Percentiles rank a stretch among this genome's conserved stretches.
Evolutionary conservation across 257 asterid species (phyloP).

Genomic region (Ligustrum vulgare): DNA sequence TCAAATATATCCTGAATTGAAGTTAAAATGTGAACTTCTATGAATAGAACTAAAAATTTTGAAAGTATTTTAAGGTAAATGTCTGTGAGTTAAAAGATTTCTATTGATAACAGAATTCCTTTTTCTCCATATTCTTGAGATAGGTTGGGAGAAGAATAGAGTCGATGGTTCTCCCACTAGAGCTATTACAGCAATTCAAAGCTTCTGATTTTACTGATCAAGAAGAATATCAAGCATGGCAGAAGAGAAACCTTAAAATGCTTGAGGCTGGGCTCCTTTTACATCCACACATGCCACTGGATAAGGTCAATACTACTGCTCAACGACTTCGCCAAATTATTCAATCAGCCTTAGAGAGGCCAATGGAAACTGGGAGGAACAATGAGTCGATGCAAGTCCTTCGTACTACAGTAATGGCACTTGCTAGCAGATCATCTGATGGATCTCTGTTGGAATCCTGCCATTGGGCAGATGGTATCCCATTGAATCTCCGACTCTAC

Average conservation of each 20-base stretch:
- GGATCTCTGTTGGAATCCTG: slow-evolving; percentile 67
- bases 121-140: slow-evolving; percentile 12
- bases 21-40: neutral
- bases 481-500: slow-evolving; percentile 87
- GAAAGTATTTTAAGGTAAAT: neutral
- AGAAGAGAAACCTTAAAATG: slow-evolving; percentile 84
- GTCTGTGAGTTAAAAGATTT: neutral
- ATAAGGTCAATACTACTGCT: slow-evolving; percentile 64
- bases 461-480: slow-evolving; percentile 99
- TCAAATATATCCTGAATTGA: neutral
- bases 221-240: slow-evolving; percentile 87
- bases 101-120: neutral
- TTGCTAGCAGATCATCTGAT: slow-evolving; percentile 78
- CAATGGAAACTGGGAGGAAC: slow-evolving; percentile 97
- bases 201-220: slow-evolving; percentile 87
- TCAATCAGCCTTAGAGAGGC: slow-evolving; percentile 73
- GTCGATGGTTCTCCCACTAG: slow-evolving; percentile 83
- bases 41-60: neutral
- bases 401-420: slow-evolving; percentile 80
- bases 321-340: slow-evolving; percentile 79
- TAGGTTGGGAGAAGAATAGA: slow-evolving; percentile 87
- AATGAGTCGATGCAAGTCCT: slow-evolving; percentile 97
- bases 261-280: slow-evolving; percentile 94
- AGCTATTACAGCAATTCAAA: slow-evolving; percentile 96
- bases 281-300: slow-evolving; percentile 82